phyloP scores from a whole-genome alignment of 257 asterid genomes.

The Salvia miltiorrhiza region DNA sequence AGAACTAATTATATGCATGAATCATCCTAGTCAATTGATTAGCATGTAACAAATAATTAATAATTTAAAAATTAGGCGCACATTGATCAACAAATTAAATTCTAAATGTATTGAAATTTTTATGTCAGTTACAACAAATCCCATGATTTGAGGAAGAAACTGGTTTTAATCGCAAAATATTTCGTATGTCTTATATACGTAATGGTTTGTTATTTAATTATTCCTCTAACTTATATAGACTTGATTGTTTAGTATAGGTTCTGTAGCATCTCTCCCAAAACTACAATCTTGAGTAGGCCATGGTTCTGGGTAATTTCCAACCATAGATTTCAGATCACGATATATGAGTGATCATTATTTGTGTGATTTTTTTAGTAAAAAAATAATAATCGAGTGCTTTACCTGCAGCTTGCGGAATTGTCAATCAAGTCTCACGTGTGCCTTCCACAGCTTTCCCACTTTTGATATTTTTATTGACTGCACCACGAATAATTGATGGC shows the following conservation, averaged over 20 bases:
- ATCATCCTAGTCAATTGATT: too few species aligned
- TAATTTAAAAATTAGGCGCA: too few species aligned
- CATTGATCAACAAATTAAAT: too few species aligned
- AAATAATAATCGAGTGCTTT: neutral
- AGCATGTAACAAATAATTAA: too few species aligned
- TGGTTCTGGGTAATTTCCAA: neutral
- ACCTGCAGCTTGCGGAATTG: neutral
- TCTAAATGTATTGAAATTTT: too few species aligned
- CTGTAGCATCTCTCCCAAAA: neutral
- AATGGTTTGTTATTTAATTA: too few species aligned
- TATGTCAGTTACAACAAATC: too few species aligned
- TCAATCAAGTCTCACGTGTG: conserved; percentile 10
- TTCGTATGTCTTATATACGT: too few species aligned
- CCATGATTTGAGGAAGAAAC: too few species aligned
- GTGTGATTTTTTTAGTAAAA: neutral
- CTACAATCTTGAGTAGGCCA: neutral
- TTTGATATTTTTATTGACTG: conserved; percentile 5
- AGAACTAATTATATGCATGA: too few species aligned
- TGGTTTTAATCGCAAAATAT: too few species aligned
- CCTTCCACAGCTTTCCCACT: neutral
- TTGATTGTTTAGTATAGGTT: neutral
- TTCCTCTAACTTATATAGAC: too few species aligned
- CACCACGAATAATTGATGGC: conserved; percentile 13
- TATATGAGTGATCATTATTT: neutral
- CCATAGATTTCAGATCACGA: neutral